Evolutionary conservation across 352 stramenopile genomes (phyloP).

Genomic region (Pythium aristosporum): DNA sequence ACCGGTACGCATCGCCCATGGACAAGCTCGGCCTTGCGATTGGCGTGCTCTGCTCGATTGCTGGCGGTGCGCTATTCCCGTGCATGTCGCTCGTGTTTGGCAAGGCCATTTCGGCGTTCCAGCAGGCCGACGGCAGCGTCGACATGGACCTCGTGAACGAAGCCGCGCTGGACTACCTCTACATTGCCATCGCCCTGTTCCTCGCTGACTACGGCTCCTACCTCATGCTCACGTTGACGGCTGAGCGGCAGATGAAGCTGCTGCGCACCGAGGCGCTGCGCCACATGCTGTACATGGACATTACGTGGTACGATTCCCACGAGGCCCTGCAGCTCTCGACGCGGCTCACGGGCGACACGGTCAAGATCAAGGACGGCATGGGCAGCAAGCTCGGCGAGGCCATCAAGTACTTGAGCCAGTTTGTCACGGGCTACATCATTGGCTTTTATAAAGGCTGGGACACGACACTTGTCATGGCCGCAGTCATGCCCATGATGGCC

Average conservation of each 20-base stretch:
- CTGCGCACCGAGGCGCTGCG: constrained; percentile 33
- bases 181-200: constrained; percentile 27
- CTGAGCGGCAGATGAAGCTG: constrained; percentile 50
- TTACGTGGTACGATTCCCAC: constrained; percentile 49
- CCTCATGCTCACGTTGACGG: constrained; percentile 28
- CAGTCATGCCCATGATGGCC: constrained; percentile 44
- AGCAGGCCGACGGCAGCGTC: constrained; percentile 8
- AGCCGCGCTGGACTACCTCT: constrained; percentile 22
- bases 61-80: not conserved
- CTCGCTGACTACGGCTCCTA: constrained; percentile 32
- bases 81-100: constrained; percentile 10
- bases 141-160: constrained; percentile 1
- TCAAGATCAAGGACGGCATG: constrained; percentile 20
- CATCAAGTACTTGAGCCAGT: constrained; percentile 36
- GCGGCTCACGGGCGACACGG: constrained; percentile 26
- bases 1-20: constrained; percentile 4
- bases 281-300: constrained; percentile 54
- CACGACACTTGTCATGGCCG: constrained; percentile 44
- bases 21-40: not conserved
- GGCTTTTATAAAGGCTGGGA: constrained; percentile 50
- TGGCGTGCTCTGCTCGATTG: constrained; percentile 7
- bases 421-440: constrained; percentile 42
- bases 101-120: constrained; percentile 9
- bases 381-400: constrained; percentile 49
- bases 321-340: constrained; percentile 44